Base-by-base conservation (phyloP, 257 asterid species). In the Phtheirospermum japonicum region DNA sequence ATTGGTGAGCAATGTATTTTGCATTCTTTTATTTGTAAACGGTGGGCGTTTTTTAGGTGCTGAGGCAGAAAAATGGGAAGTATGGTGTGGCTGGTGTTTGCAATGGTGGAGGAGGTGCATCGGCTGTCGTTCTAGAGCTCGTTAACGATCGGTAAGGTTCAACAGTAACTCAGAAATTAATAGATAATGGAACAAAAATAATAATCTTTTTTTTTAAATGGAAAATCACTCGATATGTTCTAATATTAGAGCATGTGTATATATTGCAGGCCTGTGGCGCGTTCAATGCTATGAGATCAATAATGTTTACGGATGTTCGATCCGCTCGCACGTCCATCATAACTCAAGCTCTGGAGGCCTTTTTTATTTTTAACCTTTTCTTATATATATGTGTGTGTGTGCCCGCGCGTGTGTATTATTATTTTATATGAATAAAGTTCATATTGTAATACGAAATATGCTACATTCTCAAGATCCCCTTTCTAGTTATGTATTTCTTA, bases 51-150 rank as follows among this genome's bases (percentile, higher is more conserved):
- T 28, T 78, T 65, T 82, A 92, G 99, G 97, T 85, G 59, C 61
- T 92, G 85, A 85, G 81, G 71, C 79, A 76, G 57, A 84, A 57
- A 61, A 89, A 80, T 10, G 95, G 88, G 19, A 86, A 67, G 78
- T 83, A 78, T 68, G 99, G 98, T 68, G 97, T 81, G 60, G 99
- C 95, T 57, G 89, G 90, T 67, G 57, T 88, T 62, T 92, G 98
- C 87, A 91, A 91, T 43, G 98, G 98, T 19, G 98, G 96, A 72
- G 98, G 98, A 55, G 98, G 98, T 63, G 95, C 98, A 65, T 92
- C 98, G 59, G 84, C 98, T 50, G 71, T 88, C 33, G 97, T 88
- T 69, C 49, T 88, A 19, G 98, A 92, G 80, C 71, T 88, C 73
- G 56, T 80, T 16, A 33, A 68, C 62, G 67, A 68, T 19, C 34